Conservation (phyloP, 2,329 filamentous ascomycete genomes). For the Monilinia vaccinii-corymbosi region DNA sequence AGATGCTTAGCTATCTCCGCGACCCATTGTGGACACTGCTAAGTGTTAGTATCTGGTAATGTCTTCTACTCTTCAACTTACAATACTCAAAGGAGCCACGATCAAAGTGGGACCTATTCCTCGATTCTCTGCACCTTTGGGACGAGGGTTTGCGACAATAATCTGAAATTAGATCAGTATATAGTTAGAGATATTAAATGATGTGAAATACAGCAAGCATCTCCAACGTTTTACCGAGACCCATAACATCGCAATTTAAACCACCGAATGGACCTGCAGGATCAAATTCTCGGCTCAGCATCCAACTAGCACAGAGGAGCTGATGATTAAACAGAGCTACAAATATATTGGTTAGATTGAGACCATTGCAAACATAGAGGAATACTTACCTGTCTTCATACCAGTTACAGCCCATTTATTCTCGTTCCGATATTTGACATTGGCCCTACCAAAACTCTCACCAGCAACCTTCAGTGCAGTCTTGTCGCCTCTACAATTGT, state of each 20-base stretch:
- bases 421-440: neutral
- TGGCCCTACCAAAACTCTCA: neutral
- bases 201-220: neutral
- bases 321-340: neutral
- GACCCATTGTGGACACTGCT: neutral
- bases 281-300: neutral
- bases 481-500: neutral
- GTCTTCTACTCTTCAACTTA: neutral
- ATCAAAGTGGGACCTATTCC: neutral
- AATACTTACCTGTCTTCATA: neutral
- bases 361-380: neutral
- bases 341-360: neutral
- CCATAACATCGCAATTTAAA: conserved; percentile 1
- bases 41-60: neutral
- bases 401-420: neutral
- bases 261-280: neutral
- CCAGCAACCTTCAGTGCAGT: neutral
- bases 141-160: neutral
- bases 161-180: neutral
- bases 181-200: neutral
- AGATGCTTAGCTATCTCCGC: neutral
- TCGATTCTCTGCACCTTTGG: neutral
- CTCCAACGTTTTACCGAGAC: neutral
- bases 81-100: neutral
- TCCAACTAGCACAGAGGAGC: neutral